These are phyloP conservation scores for Metrosideros polymorpha DNA, from an alignment of 441 rosid species.

Conservation along the genomic window DNA sequence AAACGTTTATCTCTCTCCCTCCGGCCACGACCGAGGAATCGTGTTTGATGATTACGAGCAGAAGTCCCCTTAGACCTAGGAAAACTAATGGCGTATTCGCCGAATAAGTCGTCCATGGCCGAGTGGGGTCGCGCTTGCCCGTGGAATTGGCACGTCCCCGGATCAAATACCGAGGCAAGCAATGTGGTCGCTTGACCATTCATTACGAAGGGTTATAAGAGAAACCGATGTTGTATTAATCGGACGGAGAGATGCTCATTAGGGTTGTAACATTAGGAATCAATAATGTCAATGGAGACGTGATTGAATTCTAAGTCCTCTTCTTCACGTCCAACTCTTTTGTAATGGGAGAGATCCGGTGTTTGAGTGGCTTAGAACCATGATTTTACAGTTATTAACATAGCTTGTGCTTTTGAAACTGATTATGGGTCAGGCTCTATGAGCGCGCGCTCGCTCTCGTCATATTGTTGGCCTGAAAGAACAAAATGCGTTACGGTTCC, in stretches of 20 bases:
- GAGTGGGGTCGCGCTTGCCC: neutral
- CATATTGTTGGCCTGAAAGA: neutral
- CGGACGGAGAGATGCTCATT: neutral
- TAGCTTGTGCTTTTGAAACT: neutral
- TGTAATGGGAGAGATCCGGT: neutral
- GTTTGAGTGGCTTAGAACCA: neutral
- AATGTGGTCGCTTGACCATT: neutral
- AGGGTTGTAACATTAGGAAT: neutral
- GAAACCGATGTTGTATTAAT: neutral
- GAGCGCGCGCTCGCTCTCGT: neutral
- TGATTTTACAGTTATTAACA: neutral
- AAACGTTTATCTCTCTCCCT: neutral
- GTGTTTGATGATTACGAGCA: neutral
- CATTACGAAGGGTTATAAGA: neutral
- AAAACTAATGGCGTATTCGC: neutral
- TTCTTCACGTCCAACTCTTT: neutral
- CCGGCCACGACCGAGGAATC: neutral
- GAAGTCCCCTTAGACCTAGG: neutral
- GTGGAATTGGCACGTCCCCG: neutral
- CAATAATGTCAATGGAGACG: neutral
- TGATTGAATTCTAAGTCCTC: neutral
- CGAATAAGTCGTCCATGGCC: neutral
- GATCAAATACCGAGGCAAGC: neutral
- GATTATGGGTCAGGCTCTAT: rapidly evolving
- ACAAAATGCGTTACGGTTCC: neutral